Base-by-base conservation (phyloP, 805 yeast species). In the Barnettozyma salicaria region DNA sequence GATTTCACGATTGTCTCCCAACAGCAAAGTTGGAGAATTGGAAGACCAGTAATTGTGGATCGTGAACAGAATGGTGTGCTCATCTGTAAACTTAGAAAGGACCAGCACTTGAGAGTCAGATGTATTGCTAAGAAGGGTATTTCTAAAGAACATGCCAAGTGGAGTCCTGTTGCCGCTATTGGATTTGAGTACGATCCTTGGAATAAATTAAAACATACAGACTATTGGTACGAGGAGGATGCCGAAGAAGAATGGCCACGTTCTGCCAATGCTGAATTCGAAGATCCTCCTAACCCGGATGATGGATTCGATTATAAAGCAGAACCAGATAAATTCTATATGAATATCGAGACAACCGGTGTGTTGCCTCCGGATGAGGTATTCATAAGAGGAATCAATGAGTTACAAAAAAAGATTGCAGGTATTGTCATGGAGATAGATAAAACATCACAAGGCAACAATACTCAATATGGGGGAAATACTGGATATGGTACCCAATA, bases 141-240 rank as follows among this genome's bases (percentile, higher is more conserved):
- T 41, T 85, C 96, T 34, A 89, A 89, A 59, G 99, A 92, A 59
- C 99, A 92, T 58, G 96, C 98, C 34, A 92, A 92, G 57, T 92
- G 99, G 99, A 80, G 92, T 6, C 97, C 98, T 10, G 83, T 95
- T 48, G 74, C 97, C 0, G 97, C 97, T 17, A 75, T 90, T 38
- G 97, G 95, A 14, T 90, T 90, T 53, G 98, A 90, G 61, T 90
- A 90, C 56, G 98, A 90, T 55, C 98, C 99, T n/a, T 90, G 96
- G 94, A 92, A 92, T 64, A 92, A 90, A 63, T 71, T 92, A 53
- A 81, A 84, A 57, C 98, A 92, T 59, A 92, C 98, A 0, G 96
- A 88, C 52, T 85, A 75, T 56, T 92, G 99, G 99, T 86, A 82
- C 59, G 98, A 92, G 63, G 90, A 79, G 44, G 83, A 78, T 56